Percentiles rank a stretch among this genome's conserved stretches.
Evolutionary conservation across 1,139 yeast genomes (phyloP).

Genomic region (Suhomyces taliae): DNA sequence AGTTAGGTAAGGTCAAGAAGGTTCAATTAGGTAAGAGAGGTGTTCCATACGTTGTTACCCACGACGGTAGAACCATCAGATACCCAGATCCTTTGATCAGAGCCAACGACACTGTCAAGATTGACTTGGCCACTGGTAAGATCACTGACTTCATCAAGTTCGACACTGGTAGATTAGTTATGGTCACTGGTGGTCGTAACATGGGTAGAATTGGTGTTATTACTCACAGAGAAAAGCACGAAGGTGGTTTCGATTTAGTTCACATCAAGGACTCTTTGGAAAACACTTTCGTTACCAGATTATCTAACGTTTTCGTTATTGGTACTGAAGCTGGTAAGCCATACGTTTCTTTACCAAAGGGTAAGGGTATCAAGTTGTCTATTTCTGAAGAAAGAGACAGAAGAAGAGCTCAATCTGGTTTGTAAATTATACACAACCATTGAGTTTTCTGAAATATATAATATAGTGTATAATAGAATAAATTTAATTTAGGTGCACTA

Average conservation of each 20-base stretch:
- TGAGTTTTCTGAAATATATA: slow-evolving; percentile 10
- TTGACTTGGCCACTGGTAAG: slow-evolving; percentile 95
- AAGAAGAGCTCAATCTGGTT: slow-evolving; percentile 76
- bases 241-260: slow-evolving; percentile 99
- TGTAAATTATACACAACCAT: slow-evolving; percentile 21
- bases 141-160: slow-evolving; percentile 88
- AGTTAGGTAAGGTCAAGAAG: slow-evolving; percentile 96
- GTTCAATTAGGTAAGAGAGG: slow-evolving; percentile 98
- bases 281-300: slow-evolving; percentile 98
- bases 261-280: slow-evolving; percentile 97
- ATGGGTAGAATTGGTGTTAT: slow-evolving; percentile 99
- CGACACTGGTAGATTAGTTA: slow-evolving; percentile 93
- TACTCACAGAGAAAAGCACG: slow-evolving; percentile 98
- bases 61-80: slow-evolving; percentile 99
- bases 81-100: slow-evolving; percentile 97
- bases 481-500: no score
- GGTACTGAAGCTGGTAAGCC: slow-evolving; percentile 96
- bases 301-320: slow-evolving; percentile 92
- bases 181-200: slow-evolving; percentile 99
- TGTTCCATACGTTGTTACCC: slow-evolving; percentile 96
- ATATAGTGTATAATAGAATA: neutral
- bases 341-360: slow-evolving; percentile 97
- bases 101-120: slow-evolving; percentile 96
- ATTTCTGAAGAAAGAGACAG: slow-evolving; percentile 99
- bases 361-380: slow-evolving; percentile 98